Percentiles rank a stretch among this genome's conserved stretches.
Conservation (phyloP, 1,284 basidiomycete genomes). For the Rhodotorula sp. region DNA sequence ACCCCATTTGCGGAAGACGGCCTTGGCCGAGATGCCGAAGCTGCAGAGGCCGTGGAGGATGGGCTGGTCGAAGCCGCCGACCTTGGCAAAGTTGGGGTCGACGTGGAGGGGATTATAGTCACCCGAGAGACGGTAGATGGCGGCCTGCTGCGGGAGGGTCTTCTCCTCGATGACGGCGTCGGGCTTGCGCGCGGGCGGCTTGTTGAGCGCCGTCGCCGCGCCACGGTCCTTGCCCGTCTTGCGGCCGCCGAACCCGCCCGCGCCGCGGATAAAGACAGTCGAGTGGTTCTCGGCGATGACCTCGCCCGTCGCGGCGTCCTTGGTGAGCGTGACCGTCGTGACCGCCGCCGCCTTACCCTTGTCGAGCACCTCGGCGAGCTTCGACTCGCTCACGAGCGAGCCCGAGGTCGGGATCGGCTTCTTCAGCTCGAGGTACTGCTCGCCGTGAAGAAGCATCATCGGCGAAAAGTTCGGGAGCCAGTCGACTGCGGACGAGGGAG, state of each 20-base stretch:
- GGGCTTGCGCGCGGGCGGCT: slow-evolving; percentile 76
- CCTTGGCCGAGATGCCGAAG: slow-evolving; percentile 93
- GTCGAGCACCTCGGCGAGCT: slow-evolving; percentile 74
- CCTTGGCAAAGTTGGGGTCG: slow-evolving; percentile 85
- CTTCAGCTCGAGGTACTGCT: slow-evolving; percentile 91
- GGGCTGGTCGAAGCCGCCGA: slow-evolving; percentile 93
- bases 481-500: slow-evolving; percentile 61
- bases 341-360: slow-evolving; percentile 89
- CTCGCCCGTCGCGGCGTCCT: slow-evolving; percentile 74
- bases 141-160: slow-evolving; percentile 78
- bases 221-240: slow-evolving; percentile 85
- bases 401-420: slow-evolving; percentile 78
- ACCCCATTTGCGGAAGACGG: slow-evolving; percentile 84
- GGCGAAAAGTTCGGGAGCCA: slow-evolving; percentile 92
- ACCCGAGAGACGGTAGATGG: slow-evolving; percentile 77
- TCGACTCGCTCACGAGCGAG: slow-evolving; percentile 74
- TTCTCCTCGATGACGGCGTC: slow-evolving; percentile 85
- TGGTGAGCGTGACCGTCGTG: slow-evolving; percentile 73
- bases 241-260: slow-evolving; percentile 94
- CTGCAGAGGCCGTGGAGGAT: slow-evolving; percentile 65
- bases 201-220: slow-evolving; percentile 79
- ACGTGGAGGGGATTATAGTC: slow-evolving; percentile 56
- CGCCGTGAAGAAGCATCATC: slow-evolving; percentile 96
- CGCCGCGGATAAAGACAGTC: slow-evolving; percentile 89
- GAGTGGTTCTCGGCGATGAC: slow-evolving; percentile 90